These are phyloP conservation scores for Nicotiana otophora DNA, from an alignment of 257 asterid genomes.

Conservation along the genomic window DNA sequence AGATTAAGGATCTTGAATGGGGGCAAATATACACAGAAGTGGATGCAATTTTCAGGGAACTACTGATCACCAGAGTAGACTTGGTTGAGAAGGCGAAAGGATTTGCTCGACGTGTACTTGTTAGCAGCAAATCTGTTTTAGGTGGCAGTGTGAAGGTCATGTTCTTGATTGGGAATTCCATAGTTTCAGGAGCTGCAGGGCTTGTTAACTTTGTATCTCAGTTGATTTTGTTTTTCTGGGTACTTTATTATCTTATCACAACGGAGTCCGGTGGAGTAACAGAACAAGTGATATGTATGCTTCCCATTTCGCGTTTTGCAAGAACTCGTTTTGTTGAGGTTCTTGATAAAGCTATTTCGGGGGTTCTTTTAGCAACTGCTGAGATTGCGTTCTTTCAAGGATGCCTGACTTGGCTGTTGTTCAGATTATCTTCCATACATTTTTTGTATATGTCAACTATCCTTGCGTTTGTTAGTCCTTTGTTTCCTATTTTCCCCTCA, in stretches of 20 bases:
- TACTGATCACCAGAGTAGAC: constrained; percentile 60
- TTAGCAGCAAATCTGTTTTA: constrained; percentile 60
- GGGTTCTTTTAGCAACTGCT: constrained; percentile 78
- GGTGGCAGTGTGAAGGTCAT: constrained; percentile 73
- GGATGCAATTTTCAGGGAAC: constrained; percentile 60
- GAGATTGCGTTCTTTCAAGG: constrained; percentile 93
- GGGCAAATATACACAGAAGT: constrained; percentile 59
- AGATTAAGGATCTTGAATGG: constrained; percentile 69
- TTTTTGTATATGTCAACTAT: constrained; percentile 78
- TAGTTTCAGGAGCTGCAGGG: constrained; percentile 92
- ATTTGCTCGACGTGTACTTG: constrained; percentile 58
- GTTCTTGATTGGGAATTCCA: constrained; percentile 56
- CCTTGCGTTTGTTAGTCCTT: constrained; percentile 53
- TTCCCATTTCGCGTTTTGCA: constrained; percentile 70
- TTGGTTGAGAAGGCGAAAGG: constrained; percentile 84
- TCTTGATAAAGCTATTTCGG: constrained; percentile 72
- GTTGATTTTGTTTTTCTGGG: constrained; percentile 79
- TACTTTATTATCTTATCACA: constrained; percentile 72
- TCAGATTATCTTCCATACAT: constrained; percentile 66
- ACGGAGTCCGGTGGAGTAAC: constrained; percentile 94
- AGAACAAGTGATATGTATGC: constrained; percentile 78
- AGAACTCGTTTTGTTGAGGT: constrained; percentile 75
- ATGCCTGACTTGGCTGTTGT: constrained; percentile 91
- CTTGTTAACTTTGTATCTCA: constrained; percentile 71
- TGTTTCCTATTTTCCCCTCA: constrained; percentile 54